Evolutionary conservation across 1,139 yeast species (phyloP).

Genomic region (Yamadazyma aaseri): DNA sequence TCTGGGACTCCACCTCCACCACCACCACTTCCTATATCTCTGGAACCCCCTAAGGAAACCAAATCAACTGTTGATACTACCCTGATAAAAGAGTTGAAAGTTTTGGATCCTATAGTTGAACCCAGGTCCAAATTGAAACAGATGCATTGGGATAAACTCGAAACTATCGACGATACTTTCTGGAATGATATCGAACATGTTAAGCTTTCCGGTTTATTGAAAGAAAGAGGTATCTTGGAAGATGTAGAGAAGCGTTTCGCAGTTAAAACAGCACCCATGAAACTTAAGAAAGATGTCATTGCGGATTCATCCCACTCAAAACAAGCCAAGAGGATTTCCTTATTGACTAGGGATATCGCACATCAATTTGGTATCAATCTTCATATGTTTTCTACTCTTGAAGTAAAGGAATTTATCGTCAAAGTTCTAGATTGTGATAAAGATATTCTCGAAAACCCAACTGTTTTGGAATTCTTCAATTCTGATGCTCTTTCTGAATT

Average conservation of each 20-base stretch:
- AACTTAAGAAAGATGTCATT: conserved; percentile 30
- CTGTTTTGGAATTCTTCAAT: conserved; percentile 79
- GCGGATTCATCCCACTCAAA: conserved; percentile 12
- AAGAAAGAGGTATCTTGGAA: conserved; percentile 68
- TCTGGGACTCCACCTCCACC: conserved; percentile 17
- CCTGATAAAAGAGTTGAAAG: conserved; percentile 2
- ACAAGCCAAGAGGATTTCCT: conserved; percentile 44
- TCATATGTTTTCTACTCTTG: conserved; percentile 67
- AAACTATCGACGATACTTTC: conserved; percentile 67
- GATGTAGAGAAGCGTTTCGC: conserved; percentile 81
- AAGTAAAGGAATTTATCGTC: conserved; percentile 61
- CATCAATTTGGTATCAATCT: conserved; percentile 87
- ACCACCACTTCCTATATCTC: conserved; percentile 18
- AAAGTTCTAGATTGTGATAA: conserved; percentile 72
- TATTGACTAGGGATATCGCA: conserved; percentile 76
- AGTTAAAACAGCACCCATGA: conserved; percentile 53
- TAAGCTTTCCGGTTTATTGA: conserved; percentile 51
- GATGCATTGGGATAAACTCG: conserved; percentile 92
- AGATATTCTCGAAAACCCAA: conserved; percentile 64
- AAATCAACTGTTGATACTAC: no score
- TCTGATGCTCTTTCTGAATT: conserved; percentile 71
- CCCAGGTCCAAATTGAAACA: conserved; percentile 77
- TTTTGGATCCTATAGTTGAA: conserved; percentile 19
- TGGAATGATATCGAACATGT: conserved; percentile 66
- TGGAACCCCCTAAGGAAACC: not conserved